Evolutionary conservation across 116 monocot species (phyloP).

Genomic region (Dioscorea cayenensis): DNA sequence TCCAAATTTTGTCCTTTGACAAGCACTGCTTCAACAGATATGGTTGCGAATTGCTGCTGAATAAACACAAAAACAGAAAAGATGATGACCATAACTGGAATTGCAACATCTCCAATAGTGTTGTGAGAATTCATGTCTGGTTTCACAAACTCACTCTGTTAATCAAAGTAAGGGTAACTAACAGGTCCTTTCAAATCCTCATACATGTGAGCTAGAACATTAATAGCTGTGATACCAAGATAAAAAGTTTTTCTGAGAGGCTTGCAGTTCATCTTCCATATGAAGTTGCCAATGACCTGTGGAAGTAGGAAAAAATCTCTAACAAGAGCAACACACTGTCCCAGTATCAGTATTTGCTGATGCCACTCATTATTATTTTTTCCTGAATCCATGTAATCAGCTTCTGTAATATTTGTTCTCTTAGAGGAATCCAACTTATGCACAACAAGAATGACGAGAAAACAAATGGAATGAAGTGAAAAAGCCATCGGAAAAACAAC

Average conservation of each 20-base stretch:
- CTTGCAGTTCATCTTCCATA: constrained; percentile 46
- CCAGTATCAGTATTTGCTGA: constrained; percentile 15
- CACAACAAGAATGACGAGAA: too few relatives aligned
- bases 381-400: too few relatives aligned
- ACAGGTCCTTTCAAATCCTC: constrained; percentile 20
- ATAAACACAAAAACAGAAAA: too few relatives aligned
- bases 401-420: too few relatives aligned
- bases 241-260: constrained; percentile 54
- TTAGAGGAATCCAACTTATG: too few relatives aligned
- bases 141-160: constrained; percentile 50
- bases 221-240: constrained; percentile 42
- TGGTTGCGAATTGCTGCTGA: too few relatives aligned
- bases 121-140: constrained; percentile 40
- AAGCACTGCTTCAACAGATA: too few relatives aligned
- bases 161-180: constrained; percentile 30
- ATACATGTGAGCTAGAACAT: constrained; percentile 57
- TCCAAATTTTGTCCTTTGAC: too few relatives aligned
- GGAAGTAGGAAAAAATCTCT: constrained; percentile 70
- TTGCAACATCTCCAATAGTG: constrained; percentile 48
- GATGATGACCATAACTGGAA: constrained; percentile 2
- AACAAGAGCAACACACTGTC: constrained; percentile 44
- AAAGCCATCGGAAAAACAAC: too few relatives aligned
- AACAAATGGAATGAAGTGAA: too few relatives aligned
- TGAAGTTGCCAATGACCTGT: constrained; percentile 56
- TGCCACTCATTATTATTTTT: too few relatives aligned